Base-by-base conservation (phyloP, 2,329 filamentous ascomycete species). In the Akanthomyces lecanii region DNA sequence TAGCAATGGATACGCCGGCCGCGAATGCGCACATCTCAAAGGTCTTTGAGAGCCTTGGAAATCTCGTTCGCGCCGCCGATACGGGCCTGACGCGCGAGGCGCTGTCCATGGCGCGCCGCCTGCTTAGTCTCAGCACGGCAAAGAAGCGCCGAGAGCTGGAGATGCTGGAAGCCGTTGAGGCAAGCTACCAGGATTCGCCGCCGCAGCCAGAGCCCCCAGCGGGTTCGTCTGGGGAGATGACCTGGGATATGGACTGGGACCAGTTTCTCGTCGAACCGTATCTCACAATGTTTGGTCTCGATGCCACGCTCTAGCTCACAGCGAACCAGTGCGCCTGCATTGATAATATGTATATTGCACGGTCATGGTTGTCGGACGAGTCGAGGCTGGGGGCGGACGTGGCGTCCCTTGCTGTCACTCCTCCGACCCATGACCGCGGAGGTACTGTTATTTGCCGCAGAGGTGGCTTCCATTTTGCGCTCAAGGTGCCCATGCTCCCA, bases 211-310 rank as follows among this genome's bases (percentile, higher is more conserved):
- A 64, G 16, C 30, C 56, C 4, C 11, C 2, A 12, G 54, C 38
- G 18, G 40, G 33, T 57, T 21, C 59, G 44, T 54, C 61, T 58
- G 64, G 66, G 7, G 58, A 21, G 5, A 45, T 67, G 63, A 50
- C 14, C 30, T 67, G 58, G 65, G 63, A 14, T 14, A 36, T 64
- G 38, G 67, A 67, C 53, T 68, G 67, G 67, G 63, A 66, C 8
- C 67, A 68, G 48, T 67, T 68, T 45, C 56, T 68, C 44, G 7
- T 65, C 33, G 67, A 68, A 61, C 67, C 67, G 38, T 67, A 67
- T 63, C 40, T 68, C 40, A 66, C 66, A 14, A 65, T 67, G 63
- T 57, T 68, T 23, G 66, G 66, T 23, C 55, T 62, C 55, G 67
- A 67, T 25, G 63, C 64, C 48, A 42, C 65, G 38, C 52, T 65